Base-by-base conservation (phyloP, 2,329 filamentous ascomycete genomes). In the Neofusicoccum sp. region DNA sequence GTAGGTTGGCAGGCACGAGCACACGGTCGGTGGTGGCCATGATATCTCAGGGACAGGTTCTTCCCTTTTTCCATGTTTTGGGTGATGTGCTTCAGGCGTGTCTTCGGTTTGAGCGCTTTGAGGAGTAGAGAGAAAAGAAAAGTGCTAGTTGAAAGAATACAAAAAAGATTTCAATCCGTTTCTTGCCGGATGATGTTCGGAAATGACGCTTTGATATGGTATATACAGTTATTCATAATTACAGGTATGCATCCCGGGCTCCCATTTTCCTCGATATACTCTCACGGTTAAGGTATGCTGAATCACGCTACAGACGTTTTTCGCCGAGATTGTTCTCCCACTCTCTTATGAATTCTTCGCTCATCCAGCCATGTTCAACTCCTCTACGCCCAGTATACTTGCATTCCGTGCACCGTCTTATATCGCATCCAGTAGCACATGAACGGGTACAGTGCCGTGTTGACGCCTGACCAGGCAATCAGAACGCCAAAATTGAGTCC, bases 401-500 rank as follows among this genome's bases (percentile, higher is more conserved):
- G 26, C 12, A 61, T 5, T 8, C 53, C 60, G 1, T 51, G 28
- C 3, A 24, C n/a, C 3, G 36, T 74, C 64, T 77, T 78, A 69
- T 73, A 79, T 41, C 73, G 62, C 70, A 77, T 73, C 41, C 75
- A 77, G 61, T 69, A 75, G 62, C 76, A 79, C n/a, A 71, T 71
- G 26, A 84, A 64, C 0, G 83, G 84, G 66, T 86, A 87, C 6
- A 87, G 62, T 0, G 69, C 66, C 0, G 80, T 80, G 61, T 84
- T 83, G 3, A 85, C 70, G 0, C 75, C 82, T 1, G 71, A 72
- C 86, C 84, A 88, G 0, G 80, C 80, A 62, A 87, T 80, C 44
- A 89, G 69, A 1, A 88, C 73, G 0, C 82, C 85, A 69, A 88
- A 84, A 63, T 88, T 83, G 2, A 86, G 69, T 0, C 84, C 84